phyloP scores from a whole-genome alignment of 768 basidiomycete species.

The Rhizopogon vesiculosus region DNA sequence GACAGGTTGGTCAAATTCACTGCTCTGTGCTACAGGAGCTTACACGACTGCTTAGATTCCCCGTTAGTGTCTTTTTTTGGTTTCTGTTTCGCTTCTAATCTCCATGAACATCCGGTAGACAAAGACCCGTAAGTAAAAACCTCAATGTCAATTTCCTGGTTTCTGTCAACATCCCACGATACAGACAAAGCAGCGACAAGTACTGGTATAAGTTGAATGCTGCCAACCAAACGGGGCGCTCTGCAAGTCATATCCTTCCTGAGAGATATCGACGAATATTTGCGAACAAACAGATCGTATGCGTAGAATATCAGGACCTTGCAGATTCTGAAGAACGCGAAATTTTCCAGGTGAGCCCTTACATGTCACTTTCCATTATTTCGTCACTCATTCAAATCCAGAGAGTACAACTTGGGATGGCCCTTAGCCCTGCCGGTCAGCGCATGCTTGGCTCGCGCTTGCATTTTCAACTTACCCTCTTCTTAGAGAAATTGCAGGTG shows the following conservation, averaged over 20 bases:
- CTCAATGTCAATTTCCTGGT: fast-evolving
- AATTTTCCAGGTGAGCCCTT: slow-evolving; percentile 59
- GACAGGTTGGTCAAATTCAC: slow-evolving; percentile 43
- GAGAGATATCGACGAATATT: slow-evolving; percentile 55
- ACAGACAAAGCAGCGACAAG: slow-evolving; percentile 33
- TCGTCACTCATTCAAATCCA: slow-evolving; percentile 18
- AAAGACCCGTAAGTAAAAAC: slow-evolving; percentile 39
- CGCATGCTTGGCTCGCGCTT: background rate
- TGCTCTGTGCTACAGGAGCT: background rate
- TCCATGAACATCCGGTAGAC: slow-evolving; percentile 17
- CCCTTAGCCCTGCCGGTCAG: slow-evolving; percentile 64
- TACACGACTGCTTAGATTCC: slow-evolving; percentile 40
- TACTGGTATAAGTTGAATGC: slow-evolving; percentile 42
- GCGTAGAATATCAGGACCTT: slow-evolving; percentile 70
- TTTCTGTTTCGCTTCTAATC: background rate
- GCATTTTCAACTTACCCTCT: background rate
- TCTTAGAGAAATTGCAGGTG: slow-evolving; percentile 63
- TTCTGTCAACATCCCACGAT: background rate
- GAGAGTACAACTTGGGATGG: slow-evolving; percentile 78
- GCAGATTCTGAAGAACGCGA: slow-evolving; percentile 56
- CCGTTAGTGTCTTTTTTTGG: slow-evolving; percentile 32
- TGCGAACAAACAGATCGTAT: slow-evolving; percentile 72
- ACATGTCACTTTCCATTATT: background rate
- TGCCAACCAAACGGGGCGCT: slow-evolving; percentile 6
- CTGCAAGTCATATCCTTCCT: slow-evolving; percentile 38